Evolutionary conservation across 148 eudicot genomes (phyloP), one percentile per base, ranked within the genome.

Genomic region (Chenopodium quinoa): DNA sequence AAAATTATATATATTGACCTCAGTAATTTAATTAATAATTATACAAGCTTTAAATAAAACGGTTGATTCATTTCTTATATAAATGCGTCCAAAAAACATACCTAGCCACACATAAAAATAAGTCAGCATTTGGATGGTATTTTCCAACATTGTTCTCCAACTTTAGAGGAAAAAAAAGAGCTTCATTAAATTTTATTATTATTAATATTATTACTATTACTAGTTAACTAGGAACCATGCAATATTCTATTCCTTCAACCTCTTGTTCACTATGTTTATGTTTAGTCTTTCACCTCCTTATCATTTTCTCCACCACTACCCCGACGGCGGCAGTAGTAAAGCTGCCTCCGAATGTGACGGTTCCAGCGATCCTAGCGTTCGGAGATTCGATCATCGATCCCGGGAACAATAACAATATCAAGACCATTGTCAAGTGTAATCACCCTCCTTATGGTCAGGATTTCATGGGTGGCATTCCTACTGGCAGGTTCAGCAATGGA

Each of bases 401-500:
- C 2, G 96, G 96, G 3, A 88, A 87, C 82, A 92, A 92, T 77
- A 91, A 92, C 52, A 2, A 79, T 50, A 27, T 88, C 2, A n/a
- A 56, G 8, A 88, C 93, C 0, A 0, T 86, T 22, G 12, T 86
- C 9, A 89, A 88, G 73, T 37, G 47, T 79, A 77, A 92, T 79
- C 83, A 82, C 81, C 80, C 86, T 47, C 96, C 96, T 9, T 92
- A 92, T 71, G 96, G 96, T 34, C 79, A 72, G 75, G 90, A 92
- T 76, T 91, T 93, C 50, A 32, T 34, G 46, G 93, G 86, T 69
- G 90, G 89, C 22, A 14, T 78, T 25, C 79, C 97, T 1, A 90
- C 92, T 1, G 97, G 97, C 22, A 86, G 95, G 76, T 93, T 92
- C 80, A 62, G 87, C 89, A 93, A 93, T 72, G 94, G 89, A n/a